Evolutionary conservation across 805 yeast species (phyloP), one percentile per base, ranked within the genome.

Genomic region (Yamadazyma scolyti): DNA sequence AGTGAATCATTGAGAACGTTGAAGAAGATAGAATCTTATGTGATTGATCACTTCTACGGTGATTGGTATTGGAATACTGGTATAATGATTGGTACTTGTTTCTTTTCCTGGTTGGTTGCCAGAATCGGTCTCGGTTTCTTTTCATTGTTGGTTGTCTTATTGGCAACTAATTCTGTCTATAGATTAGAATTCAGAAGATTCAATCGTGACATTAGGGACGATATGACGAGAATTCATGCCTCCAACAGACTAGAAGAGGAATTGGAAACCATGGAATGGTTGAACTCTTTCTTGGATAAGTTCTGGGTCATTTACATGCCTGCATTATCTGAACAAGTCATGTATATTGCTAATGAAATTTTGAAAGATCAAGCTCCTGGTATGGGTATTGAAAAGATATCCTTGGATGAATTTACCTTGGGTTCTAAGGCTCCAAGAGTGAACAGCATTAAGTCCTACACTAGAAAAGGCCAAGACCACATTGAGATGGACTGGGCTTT

Each of bases 251-350:
- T 84, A 39, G 84, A 78, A 36, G 68, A 73, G 28, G 73, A 70
- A 45, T 52, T 70, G 33, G 95, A 84, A 58, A 78, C 89, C 6
- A 82, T 84, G 76, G 76, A 79, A 37, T 84, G 95, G 95, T 54
- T 84, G 47, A 84, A 84, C 48, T 73, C 79, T 15, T 83, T 84
- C 48, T 57, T 84, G 52, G 79, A 79, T 25, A 84, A 84, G 57
- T 82, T 84, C 50, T 84, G 95, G 95, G 84, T 82, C 35, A 82
- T 84, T 39, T 84, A 84, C 48, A 84, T 84, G 95, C 90, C 93
- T 19, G 87, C 84, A 1, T 63, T 84, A 30, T 79, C 88, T 5
- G 86, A 82, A 43, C 78, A 76, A 58, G 94, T 84, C 15, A 68
- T 77, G 54, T 73, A 71, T 28, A 74, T 72, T 47, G 82, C 86